Evolutionary conservation across 805 yeast species (phyloP), one percentile per base, ranked within the genome.

Genomic region (Cyberlindnera americana): DNA sequence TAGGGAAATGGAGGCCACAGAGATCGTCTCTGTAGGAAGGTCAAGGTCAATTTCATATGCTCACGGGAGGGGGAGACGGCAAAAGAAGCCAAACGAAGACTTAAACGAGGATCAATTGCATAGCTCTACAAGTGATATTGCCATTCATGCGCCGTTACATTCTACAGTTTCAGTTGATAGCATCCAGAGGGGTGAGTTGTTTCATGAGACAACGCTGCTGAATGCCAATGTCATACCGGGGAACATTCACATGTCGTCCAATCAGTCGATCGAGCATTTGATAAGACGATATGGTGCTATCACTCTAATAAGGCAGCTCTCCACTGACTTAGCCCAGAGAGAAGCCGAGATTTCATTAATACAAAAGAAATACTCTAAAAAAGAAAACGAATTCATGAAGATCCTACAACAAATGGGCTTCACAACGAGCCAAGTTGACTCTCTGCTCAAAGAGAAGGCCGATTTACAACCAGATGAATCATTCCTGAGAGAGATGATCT

Each of bases 251-350:
- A 44, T 60, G n/a, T 46, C 60, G 4, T 49, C 66, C 0, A 40
- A 35, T 31, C 28, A 18, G 3, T 65, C 58, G 9, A 53, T 67
- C 13, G 53, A 57, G 15, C 57, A 60, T n/a, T 42, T 62, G 18
- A 47, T 65, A 2, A 54, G 52, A 6, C 46, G 65, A 10, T 56
- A 60, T 35, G 69, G 72, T 4, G 57, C 60, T 1, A 48, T 58
- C 7, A 49, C 49, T 1, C 61, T 74, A 18, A 64, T 75, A 4
- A 60, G 71, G 27, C 80, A 73, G 47, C 53, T 75, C 15, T 70
- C 78, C 0, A 45, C 61, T 2, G 80, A 75, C 38, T 50, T 75
- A 44, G 72, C 76, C 1, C 57, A 61, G 25, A 62, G 75, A 25
- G 78, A 75, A 38, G 62, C 70, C 1, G 76, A 73, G 46, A 57